Evolutionary conservation across 495 filamentous ascomycete species (phyloP), one percentile per base, ranked within the genome.

Genomic region (Xylaria castorea): DNA sequence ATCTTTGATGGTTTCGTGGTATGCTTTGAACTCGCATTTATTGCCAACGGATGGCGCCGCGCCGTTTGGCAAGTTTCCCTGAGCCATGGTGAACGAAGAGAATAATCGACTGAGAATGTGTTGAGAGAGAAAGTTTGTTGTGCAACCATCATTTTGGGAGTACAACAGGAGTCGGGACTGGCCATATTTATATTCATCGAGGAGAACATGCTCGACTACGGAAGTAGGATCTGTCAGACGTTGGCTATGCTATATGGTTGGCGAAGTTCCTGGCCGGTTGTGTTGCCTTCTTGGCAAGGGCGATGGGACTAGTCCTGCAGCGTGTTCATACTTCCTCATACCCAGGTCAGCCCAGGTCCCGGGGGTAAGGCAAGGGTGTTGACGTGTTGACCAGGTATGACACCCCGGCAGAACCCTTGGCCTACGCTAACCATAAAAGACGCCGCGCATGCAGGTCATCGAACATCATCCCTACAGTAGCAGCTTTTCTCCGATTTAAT

Each of bases 1-100:
- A n/a, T 75, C 46, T 34, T 76, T 74, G 8, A 75, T 53, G 36
- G 73, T 78, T 27, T 75, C 73, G 22, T 76, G 76, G 69, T 79
- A 79, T 27, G 77, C 68, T 65, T 74, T 79, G 70, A 79, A 74
- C 20, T 76, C 76, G 50, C 77, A 79, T 53, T 67, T 76, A 36
- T 66, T 72, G 8, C 77, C 77, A 14, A 62, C 5, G 32, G 69
- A 27, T 22, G 69, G 25, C 40, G 7, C 25, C 18, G 68, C 25
- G 36, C 51, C 22, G 18, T 30, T 60, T 16, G 30, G 0, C 36
- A 53, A 71, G 38, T 36, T 18, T 38, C 3, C 50, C 36, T 65
- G 34, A 12, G 22, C 20, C 69, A 71, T 71, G 34, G 48, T 71
- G 60, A 42, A 25, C 20, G 44, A 57, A 57, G 16, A 20, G 42